phyloP scores from a whole-genome alignment of 441 rosid species.

The Erodium moschatum region DNA sequence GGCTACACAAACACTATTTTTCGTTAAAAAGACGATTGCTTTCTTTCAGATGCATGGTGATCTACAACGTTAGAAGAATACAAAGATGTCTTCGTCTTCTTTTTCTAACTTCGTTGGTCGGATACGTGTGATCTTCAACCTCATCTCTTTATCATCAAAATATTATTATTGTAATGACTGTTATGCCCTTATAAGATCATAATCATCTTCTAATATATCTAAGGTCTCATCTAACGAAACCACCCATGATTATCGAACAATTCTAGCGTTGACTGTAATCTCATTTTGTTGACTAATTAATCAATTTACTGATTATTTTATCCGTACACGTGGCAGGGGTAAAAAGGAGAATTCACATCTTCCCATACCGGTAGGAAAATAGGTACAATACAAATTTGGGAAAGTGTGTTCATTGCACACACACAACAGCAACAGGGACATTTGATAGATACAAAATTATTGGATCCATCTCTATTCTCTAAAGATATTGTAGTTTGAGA shows the following conservation, averaged over 20 bases:
- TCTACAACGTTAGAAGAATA: background rate
- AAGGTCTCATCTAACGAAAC: too few relatives aligned
- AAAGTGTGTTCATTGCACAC: background rate
- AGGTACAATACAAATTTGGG: slow-evolving; percentile 1
- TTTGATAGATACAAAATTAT: background rate
- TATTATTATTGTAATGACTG: background rate
- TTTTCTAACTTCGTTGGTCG: too few relatives aligned
- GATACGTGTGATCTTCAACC: background rate
- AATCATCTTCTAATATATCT: too few relatives aligned
- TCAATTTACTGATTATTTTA: background rate
- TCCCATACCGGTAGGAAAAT: background rate
- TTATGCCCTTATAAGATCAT: background rate
- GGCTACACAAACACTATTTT: too few relatives aligned
- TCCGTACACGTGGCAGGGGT: background rate
- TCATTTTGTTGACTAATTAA: too few relatives aligned
- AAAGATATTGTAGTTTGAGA: background rate
- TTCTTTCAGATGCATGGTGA: background rate
- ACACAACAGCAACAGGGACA: background rate
- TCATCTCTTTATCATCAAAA: background rate
- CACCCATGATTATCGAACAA: too few relatives aligned
- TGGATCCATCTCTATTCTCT: background rate
- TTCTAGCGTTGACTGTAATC: too few relatives aligned
- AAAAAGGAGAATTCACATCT: background rate
- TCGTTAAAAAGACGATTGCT: too few relatives aligned
- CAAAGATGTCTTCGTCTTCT: background rate